Evolutionary conservation across 2,329 filamentous ascomycete species (phyloP), one percentile per base, ranked within the genome.

Genomic region (Pseudonectria buxi): DNA sequence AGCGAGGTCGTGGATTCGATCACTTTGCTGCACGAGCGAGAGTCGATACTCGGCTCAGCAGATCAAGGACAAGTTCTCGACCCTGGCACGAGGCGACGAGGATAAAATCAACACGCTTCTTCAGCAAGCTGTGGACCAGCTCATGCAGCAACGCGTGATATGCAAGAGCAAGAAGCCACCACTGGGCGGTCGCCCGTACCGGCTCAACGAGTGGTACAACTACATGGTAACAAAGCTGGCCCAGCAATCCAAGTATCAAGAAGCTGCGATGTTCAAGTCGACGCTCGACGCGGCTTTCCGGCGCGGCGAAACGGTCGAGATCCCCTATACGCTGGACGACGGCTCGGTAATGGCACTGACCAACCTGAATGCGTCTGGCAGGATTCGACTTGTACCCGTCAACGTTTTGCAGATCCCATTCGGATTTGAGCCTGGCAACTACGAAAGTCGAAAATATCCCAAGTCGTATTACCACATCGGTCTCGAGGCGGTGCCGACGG

Each of bases 371-470:
- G 74, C 77, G 1, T 56, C 71, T 32, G 72, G 75, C 4, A 68
- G 73, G 27, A 64, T 87, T 28, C 63, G 55, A 12, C 52, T 84
- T 6, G 60, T 68, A 4, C 65, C 74, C 0, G 53, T 69, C 2
- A 65, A 80, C 27, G 69, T 83, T 5, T 76, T 76, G 1, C 50
- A 71, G 32, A 76, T 84, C 22, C 78, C 79, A 2, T 81, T 83
- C 53, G 83, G 84, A 2, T 83, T 87, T 50, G 73, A 76, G 35
- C 80, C 81, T 7, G 76, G 76, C 12, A 78, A 83, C 44, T 88
- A 88, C 57, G 77, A 84, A 50, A 81, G 78, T 14, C 71, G 81
- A 36, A 76, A 76, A 39, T 79, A 81, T 43, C 74, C 83, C 25
- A 81, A 81, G 46, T 68, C 69, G 24, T 76, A 77, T 47, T 71